These are phyloP conservation scores for Begonia peltatifolia DNA, from an alignment of 306 rosid genomes.

Conservation along the genomic window DNA sequence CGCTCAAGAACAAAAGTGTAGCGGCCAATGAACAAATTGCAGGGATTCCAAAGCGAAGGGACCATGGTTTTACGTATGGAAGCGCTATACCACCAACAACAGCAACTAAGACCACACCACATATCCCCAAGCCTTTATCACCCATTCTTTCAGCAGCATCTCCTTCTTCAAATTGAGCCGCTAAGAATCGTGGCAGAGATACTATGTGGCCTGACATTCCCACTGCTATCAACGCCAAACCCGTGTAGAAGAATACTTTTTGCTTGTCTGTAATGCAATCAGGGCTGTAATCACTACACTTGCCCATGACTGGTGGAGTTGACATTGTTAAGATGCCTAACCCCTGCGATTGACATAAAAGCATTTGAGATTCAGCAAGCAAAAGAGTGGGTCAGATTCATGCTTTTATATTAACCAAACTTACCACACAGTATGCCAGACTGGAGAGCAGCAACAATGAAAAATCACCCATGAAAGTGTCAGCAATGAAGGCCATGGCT, in stretches of 20 bases:
- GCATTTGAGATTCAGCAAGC: not conserved
- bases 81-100: not conserved
- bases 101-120: not conserved
- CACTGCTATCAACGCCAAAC: conserved; percentile 7
- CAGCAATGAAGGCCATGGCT: conserved; percentile 10
- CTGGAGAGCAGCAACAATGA: conserved; percentile 9
- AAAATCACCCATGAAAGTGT: conserved; percentile 10
- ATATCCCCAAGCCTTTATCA: not conserved
- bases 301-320: conserved; percentile 13
- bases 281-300: conserved; percentile 8
- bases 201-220: conserved; percentile 12
- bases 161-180: not conserved
- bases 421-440: conserved; percentile 7
- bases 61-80: conserved; percentile 12
- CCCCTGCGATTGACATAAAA: conserved; percentile 6
- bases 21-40: conserved; percentile 4
- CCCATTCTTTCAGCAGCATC: not conserved
- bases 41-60: conserved; percentile 9
- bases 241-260: conserved; percentile 11
- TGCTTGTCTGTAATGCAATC: conserved; percentile 11
- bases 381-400: too few relatives aligned
- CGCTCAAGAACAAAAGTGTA: conserved; percentile 11
- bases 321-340: conserved; percentile 17
- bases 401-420: not conserved
- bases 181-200: not conserved